These are phyloP conservation scores for Melanopsichium pennsylvanicum DNA, from an alignment of 1,284 basidiomycete species.

Conservation along the genomic window DNA sequence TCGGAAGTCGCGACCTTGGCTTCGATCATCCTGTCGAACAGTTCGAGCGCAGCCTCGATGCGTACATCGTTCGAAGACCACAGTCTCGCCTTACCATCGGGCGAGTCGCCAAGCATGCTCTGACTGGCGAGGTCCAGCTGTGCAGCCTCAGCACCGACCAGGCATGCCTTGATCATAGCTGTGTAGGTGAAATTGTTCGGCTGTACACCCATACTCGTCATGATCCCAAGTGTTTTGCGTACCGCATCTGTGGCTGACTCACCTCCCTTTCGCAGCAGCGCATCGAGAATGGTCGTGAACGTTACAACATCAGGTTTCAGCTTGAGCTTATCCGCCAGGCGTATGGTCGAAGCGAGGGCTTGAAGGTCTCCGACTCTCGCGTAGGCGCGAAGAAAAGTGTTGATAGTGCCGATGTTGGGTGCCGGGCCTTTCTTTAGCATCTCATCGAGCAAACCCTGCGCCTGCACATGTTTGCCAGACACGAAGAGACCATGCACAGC, in stretches of 20 bases:
- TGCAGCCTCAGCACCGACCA: conserved; percentile 31
- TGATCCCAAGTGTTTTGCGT: conserved; percentile 44
- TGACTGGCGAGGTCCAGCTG: conserved; percentile 23
- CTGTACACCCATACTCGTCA: conserved; percentile 46
- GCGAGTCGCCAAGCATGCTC: conserved; percentile 11
- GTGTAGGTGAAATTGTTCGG: conserved; percentile 56
- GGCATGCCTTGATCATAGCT: conserved; percentile 58
- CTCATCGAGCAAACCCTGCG: conserved; percentile 29
- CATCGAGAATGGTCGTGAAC: conserved; percentile 58
- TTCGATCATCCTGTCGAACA: conserved; percentile 53
- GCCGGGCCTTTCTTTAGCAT: conserved; percentile 46
- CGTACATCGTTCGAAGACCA: conserved; percentile 6
- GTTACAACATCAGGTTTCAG: conserved; percentile 56
- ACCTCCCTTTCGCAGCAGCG: conserved; percentile 43
- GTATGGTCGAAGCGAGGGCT: conserved; percentile 35
- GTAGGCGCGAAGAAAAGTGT: conserved; percentile 51
- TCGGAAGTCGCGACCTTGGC: conserved; percentile 47
- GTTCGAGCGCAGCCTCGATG: conserved; percentile 46
- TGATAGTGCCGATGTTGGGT: conserved; percentile 56
- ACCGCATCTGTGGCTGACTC: conserved; percentile 37
- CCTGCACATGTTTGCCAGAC: conserved; percentile 18
- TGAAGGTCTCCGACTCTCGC: conserved; percentile 36
- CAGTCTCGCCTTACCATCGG: too few species aligned
- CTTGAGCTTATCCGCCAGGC: conserved; percentile 28
- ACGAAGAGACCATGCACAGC: conserved; percentile 48